Conservation (phyloP, 2,329 filamentous ascomycete species). For the Neonectria magnoliae region DNA sequence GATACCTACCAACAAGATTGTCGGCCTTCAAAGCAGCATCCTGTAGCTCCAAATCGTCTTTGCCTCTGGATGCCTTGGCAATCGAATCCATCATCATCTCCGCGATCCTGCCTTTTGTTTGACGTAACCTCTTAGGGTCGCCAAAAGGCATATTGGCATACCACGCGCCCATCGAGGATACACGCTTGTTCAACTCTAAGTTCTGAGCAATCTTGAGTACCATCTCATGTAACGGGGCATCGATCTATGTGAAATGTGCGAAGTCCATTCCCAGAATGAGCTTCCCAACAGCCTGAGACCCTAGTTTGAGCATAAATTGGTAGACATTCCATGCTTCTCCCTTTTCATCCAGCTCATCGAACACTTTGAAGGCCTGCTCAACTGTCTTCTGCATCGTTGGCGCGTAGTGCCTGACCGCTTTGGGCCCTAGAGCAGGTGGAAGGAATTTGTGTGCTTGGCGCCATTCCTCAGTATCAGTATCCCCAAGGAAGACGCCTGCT, state of each 20-base stretch:
- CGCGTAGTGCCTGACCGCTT: conserved; percentile 69
- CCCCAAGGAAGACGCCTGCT: conserved; percentile 58
- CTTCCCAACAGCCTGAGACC: conserved; percentile 56
- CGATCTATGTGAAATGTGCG: conserved; percentile 53
- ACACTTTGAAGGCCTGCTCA: conserved; percentile 60
- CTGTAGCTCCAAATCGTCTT: conserved; percentile 54
- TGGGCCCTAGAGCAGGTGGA: conserved; percentile 66
- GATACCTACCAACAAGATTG: conserved; percentile 44
- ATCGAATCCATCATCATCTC: conserved; percentile 52
- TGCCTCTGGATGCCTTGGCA: conserved; percentile 48
- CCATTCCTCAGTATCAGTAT: conserved; percentile 63
- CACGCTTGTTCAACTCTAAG: conserved; percentile 67
- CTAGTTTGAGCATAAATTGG: conserved; percentile 61
- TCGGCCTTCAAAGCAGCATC: conserved; percentile 61
- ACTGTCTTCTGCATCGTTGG: conserved; percentile 67
- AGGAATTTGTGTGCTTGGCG: conserved; percentile 68
- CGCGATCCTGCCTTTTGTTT: conserved; percentile 46
- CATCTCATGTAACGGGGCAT: conserved; percentile 62
- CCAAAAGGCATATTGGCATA: conserved; percentile 67
- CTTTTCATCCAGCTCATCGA: conserved; percentile 60
- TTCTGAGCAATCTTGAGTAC: conserved; percentile 60
- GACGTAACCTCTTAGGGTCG: conserved; percentile 57
- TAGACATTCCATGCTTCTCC: conserved; percentile 61
- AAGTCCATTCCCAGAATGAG: conserved; percentile 58
- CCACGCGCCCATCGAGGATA: conserved; percentile 64